A percentile compares a stretch with the other conserved stretches of the same genome.
Conservation (phyloP, 116 monocot genomes). For the Phalaenopsis hybrid region DNA sequence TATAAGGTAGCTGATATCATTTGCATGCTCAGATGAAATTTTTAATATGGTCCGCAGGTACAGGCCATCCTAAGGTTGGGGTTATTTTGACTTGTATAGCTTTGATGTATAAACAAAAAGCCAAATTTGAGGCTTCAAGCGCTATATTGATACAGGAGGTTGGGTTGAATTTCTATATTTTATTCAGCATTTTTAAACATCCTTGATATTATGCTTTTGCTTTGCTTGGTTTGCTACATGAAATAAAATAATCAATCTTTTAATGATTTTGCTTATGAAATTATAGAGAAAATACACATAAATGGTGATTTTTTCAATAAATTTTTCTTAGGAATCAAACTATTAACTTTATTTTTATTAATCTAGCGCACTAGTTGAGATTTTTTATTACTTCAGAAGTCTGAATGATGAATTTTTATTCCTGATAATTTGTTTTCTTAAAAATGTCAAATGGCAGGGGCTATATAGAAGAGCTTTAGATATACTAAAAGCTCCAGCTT, state of each 20-base stretch:
- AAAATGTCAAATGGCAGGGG: constrained; percentile 39
- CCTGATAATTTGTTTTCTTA: background rate
- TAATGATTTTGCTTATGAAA: too few species aligned
- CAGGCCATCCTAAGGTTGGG: constrained; percentile 82
- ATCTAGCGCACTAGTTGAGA: too few species aligned
- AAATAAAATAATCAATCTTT: too few species aligned
- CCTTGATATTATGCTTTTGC: too few species aligned
- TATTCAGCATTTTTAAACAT: background rate
- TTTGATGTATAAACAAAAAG: constrained; percentile 73
- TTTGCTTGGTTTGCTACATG: too few species aligned
- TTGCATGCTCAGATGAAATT: too few species aligned
- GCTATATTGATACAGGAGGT: constrained; percentile 94
- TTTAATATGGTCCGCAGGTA: constrained; percentile 45
- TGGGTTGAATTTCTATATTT: constrained; percentile 5
- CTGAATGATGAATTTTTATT: background rate
- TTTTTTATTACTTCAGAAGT: too few species aligned
- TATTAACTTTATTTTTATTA: too few species aligned
- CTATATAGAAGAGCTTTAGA: constrained; percentile 75
- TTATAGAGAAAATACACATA: too few species aligned
- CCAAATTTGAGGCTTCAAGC: constrained; percentile 68
- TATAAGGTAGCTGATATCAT: too few species aligned
- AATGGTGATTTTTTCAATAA: too few species aligned
- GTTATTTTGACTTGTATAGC: constrained; percentile 82
- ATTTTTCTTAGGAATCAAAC: too few species aligned
- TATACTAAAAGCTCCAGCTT: constrained; percentile 72